A percentile compares a stretch with the other conserved stretches of the same genome.
These are phyloP conservation scores for Pestalotiopsis sp. DNA, from an alignment of 2,329 filamentous ascomycete genomes.

Conservation along the genomic window DNA sequence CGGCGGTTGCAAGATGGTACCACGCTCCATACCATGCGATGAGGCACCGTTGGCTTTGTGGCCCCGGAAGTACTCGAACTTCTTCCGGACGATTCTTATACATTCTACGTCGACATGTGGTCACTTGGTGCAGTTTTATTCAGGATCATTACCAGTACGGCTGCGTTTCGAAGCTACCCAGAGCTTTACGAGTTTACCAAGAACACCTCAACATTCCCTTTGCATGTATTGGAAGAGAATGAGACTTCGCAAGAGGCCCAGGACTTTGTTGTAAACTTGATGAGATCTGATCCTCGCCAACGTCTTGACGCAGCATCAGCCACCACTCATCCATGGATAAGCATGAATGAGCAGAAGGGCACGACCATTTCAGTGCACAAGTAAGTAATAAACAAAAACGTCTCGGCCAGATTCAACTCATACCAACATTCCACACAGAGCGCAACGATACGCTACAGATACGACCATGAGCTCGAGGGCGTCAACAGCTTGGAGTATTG, in stretches of 20 bases:
- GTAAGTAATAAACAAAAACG: too few relatives aligned
- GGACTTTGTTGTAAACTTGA: neutral
- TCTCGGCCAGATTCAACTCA: too few relatives aligned
- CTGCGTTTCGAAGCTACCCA: neutral
- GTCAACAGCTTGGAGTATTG: too few relatives aligned
- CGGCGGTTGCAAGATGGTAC: slow-evolving; percentile 17
- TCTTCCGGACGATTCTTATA: neutral
- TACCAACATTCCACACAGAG: too few relatives aligned
- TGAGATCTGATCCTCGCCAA: neutral
- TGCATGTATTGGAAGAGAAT: neutral
- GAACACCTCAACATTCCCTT: neutral
- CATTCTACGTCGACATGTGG: slow-evolving; percentile 26
- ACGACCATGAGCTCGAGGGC: too few relatives aligned
- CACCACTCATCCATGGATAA: neutral
- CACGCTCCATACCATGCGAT: slow-evolving; percentile 12
- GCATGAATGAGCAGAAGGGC: neutral
- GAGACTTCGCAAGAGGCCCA: neutral
- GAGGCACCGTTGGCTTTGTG: slow-evolving; percentile 19
- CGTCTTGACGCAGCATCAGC: neutral
- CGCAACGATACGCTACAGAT: too few relatives aligned
- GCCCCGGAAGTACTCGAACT: slow-evolving; percentile 21
- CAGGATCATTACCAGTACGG: slow-evolving; percentile 11
- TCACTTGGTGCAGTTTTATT: slow-evolving; percentile 22
- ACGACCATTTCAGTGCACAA: neutral
- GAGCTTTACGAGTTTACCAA: neutral